Evolutionary conservation across 805 yeast genomes (phyloP).

Genomic region (Crinitomyces ghanaensis): DNA sequence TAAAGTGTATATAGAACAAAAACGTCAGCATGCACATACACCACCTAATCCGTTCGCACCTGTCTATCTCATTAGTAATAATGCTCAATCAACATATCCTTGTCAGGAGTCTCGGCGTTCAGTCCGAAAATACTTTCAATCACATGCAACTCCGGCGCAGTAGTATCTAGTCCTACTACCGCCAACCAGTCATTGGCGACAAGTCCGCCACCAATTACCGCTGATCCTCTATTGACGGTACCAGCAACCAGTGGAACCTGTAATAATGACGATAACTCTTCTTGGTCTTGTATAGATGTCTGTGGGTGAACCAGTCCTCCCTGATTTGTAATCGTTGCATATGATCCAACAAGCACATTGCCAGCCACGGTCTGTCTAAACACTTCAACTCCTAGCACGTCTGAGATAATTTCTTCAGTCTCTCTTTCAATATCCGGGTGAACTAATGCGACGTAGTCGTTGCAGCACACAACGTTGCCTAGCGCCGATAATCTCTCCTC

Average conservation of each 20-base stretch:
- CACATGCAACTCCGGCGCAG: conserved; percentile 97
- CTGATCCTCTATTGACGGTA: conserved; percentile 93
- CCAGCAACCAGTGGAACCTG: conserved; percentile 99
- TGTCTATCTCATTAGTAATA: conserved; percentile 22
- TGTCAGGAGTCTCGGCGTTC: conserved; percentile 29
- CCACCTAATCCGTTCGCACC: conserved; percentile 1
- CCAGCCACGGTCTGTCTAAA: conserved; percentile 99
- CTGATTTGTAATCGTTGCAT: conserved; percentile 88
- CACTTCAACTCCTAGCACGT: conserved; percentile 96
- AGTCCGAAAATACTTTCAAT: conserved; percentile 79
- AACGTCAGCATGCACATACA: conserved; percentile 1
- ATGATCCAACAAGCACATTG: conserved; percentile 93
- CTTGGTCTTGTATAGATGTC: conserved; percentile 95
- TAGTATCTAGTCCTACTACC: conserved; percentile 92
- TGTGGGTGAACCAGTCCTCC: conserved; percentile 99
- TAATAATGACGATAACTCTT: conserved; percentile 85
- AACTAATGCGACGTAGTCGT: conserved; percentile 96
- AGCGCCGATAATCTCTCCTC: conserved; percentile 95
- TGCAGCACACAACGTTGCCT: conserved; percentile 97
- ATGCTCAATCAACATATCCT: conserved; percentile 29
- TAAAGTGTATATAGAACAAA: too few relatives aligned
- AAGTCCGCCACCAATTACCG: conserved; percentile 98
- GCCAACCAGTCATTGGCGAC: conserved; percentile 98
- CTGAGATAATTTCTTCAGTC: conserved; percentile 96
- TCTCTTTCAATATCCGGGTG: conserved; percentile 99